A percentile compares a stretch with the other conserved stretches of the same genome.
These are phyloP conservation scores for Sarocladium brachiariae DNA, from an alignment of 2,329 filamentous ascomycete species.

Conservation along the genomic window DNA sequence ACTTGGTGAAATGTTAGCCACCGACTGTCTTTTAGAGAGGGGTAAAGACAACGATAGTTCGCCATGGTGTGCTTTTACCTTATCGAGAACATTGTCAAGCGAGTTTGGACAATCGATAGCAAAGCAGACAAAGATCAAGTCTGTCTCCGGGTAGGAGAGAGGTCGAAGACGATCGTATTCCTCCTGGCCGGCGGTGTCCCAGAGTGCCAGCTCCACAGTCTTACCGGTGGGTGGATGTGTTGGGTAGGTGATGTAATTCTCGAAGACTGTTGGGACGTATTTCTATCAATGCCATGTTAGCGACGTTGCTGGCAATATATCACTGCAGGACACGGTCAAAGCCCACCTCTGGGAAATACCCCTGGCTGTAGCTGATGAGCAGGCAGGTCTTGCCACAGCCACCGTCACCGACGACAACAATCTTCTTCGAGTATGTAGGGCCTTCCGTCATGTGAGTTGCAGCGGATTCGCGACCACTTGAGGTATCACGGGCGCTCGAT, in stretches of 20 bases:
- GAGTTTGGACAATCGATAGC: conserved; percentile 98
- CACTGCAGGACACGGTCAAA: background rate
- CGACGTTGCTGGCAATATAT: conserved; percentile 7
- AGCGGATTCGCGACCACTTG: conserved; percentile 64
- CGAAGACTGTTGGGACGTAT: conserved; percentile 99
- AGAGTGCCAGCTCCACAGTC: conserved; percentile 91
- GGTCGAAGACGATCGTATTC: conserved; percentile 96
- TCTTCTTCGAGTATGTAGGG: conserved; percentile 95
- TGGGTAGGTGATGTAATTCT: conserved; percentile 99
- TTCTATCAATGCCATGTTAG: conserved; percentile 53
- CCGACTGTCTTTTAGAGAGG: background rate
- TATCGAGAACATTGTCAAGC: conserved; percentile 96
- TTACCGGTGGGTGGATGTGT: conserved; percentile 83
- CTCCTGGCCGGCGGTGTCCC: conserved; percentile 98
- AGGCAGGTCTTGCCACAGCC: conserved; percentile 98
- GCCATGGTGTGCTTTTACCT: conserved; percentile 51
- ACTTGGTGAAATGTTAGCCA: conserved; percentile 46
- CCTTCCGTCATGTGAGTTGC: conserved; percentile 84
- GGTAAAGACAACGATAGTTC: no score
- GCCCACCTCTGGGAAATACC: conserved; percentile 94
- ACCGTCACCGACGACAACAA: conserved; percentile 96
- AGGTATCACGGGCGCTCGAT: conserved; percentile 68
- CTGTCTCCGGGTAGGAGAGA: conserved; percentile 95
- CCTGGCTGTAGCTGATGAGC: conserved; percentile 97
- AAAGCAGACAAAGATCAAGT: conserved; percentile 97